Base-by-base conservation (phyloP, 768 basidiomycete genomes). In the Favolaschia claudopus region DNA sequence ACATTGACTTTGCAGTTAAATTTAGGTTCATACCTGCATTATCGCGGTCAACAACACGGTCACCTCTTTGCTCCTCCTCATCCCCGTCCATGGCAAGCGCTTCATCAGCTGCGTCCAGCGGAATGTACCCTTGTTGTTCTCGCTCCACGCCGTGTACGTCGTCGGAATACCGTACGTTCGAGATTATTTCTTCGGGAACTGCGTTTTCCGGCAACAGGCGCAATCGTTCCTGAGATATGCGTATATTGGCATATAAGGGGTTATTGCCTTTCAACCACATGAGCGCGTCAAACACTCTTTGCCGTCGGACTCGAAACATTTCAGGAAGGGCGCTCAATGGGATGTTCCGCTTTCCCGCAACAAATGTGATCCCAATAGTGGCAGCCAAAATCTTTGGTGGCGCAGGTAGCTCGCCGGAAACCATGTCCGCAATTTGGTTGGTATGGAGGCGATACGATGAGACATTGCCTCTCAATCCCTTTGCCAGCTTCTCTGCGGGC, bases 181-280 rank as follows among this genome's bases (percentile, higher is more conserved):
- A 17, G 0, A 64, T 1, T 1, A 80, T 67, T 45, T 77, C 74
- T 0, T 56, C 22, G 1, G 77, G 79, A 2, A 80, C 59, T 1
- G 55, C 70, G 40, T 77, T 66, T 17, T 69, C 69, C 0, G 78
- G 78, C 1, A 79, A 52, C 6, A 40, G 24, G 0, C 20, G 5
- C 12, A 80, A 29, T 0, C 53, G 45, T 31, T 54, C 64, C 5
- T 52, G 46, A 37, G 58, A 69, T 19, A 71, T 71, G 0, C 46
- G 44, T 38, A 72, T 70, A 19, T 65, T 61, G 14, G 24, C 9
- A 44, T 76, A 77, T 5, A 69, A 15, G 0, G 53, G 44, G 44
- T 77, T 77, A 60, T 77, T 58, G 0, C 0, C n/a, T 48, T 74
- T 74, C 42, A 77, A 46, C 75, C 76, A 78, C 0, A 59, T n/a